phyloP scores from a whole-genome alignment of 2,329 filamentous ascomycete species.

The Claviceps capensis region DNA sequence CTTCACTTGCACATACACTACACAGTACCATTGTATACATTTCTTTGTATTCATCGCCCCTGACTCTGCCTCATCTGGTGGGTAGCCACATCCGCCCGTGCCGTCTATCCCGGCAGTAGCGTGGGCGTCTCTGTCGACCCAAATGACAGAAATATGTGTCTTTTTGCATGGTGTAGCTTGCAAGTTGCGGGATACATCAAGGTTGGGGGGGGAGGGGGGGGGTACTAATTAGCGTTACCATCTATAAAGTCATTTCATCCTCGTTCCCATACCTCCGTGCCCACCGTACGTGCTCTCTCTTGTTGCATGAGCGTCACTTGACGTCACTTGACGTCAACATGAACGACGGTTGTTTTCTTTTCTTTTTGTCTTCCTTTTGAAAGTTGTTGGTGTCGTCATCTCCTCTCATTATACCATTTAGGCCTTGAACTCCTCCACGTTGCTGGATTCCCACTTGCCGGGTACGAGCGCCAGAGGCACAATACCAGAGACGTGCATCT shows the following conservation, averaged over 20 bases:
- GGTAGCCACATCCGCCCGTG: slow-evolving; percentile 4
- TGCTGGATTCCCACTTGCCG: slow-evolving; percentile 49
- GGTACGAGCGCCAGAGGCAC: slow-evolving; percentile 76
- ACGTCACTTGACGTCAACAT: too few species aligned
- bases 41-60: not conserved
- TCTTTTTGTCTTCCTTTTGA: not conserved
- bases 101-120: slow-evolving; percentile 3
- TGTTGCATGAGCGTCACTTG: not conserved
- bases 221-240: slow-evolving; percentile 5
- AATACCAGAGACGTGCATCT: slow-evolving; percentile 97
- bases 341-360: not conserved
- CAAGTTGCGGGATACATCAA: slow-evolving; percentile 23
- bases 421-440: slow-evolving; percentile 45
- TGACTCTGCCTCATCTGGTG: not conserved
- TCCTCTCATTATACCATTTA: slow-evolving; percentile 19
- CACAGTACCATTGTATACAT: not conserved
- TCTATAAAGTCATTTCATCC: slow-evolving; percentile 8
- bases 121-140: not conserved
- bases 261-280: not conserved
- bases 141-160: not conserved
- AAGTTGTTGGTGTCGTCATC: not conserved
- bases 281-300: not conserved
- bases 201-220: not conserved
- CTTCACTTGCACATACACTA: not conserved
- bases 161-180: slow-evolving; percentile 18